Percentiles rank a stretch among this genome's conserved stretches.
These are phyloP conservation scores for Peniophora sp. DNA, from an alignment of 1,284 basidiomycete genomes.

Conservation along the genomic window DNA sequence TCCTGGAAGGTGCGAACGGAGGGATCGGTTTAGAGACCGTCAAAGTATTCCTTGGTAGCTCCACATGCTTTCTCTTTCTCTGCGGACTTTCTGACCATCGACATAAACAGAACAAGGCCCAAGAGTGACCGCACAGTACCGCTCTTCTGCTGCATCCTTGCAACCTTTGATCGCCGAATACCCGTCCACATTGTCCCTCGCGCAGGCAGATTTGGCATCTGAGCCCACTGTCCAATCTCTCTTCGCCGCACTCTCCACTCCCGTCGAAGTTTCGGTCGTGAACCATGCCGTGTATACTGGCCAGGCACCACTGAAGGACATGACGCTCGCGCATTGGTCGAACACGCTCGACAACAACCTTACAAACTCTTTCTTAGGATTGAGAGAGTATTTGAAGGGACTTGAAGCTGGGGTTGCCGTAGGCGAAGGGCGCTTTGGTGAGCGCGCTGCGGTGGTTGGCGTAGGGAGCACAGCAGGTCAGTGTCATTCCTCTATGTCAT, in stretches of 20 bases:
- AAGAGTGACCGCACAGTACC: slow-evolving; percentile 67
- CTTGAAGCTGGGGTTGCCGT: slow-evolving; percentile 33
- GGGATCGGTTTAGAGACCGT: slow-evolving; percentile 58
- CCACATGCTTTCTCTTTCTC: neutral
- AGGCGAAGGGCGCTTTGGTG: slow-evolving; percentile 19
- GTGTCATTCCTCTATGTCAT: too few relatives aligned
- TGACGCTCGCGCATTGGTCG: slow-evolving; percentile 63
- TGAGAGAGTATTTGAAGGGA: slow-evolving; percentile 48
- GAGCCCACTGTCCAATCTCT: slow-evolving; percentile 43
- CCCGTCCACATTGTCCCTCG: slow-evolving; percentile 26
- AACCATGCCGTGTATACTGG: slow-evolving; percentile 59
- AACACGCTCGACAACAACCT: slow-evolving; percentile 56
- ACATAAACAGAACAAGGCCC: slow-evolving; percentile 55
- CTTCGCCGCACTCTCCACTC: slow-evolving; percentile 35
- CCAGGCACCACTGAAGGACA: slow-evolving; percentile 39
- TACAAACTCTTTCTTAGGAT: slow-evolving; percentile 61
- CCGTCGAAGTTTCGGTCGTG: slow-evolving; percentile 50
- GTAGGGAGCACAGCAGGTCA: slow-evolving; percentile 70
- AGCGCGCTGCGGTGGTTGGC: slow-evolving; percentile 41
- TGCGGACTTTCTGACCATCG: too few relatives aligned
- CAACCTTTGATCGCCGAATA: slow-evolving; percentile 32
- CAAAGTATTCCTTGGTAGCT: slow-evolving; percentile 41
- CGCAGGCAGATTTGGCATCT: slow-evolving; percentile 51
- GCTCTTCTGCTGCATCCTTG: slow-evolving; percentile 42
- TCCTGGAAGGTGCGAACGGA: slow-evolving; percentile 27